phyloP scores from a whole-genome alignment of 169 alveolate genomes.

The Plasmodium cynomolgi region DNA sequence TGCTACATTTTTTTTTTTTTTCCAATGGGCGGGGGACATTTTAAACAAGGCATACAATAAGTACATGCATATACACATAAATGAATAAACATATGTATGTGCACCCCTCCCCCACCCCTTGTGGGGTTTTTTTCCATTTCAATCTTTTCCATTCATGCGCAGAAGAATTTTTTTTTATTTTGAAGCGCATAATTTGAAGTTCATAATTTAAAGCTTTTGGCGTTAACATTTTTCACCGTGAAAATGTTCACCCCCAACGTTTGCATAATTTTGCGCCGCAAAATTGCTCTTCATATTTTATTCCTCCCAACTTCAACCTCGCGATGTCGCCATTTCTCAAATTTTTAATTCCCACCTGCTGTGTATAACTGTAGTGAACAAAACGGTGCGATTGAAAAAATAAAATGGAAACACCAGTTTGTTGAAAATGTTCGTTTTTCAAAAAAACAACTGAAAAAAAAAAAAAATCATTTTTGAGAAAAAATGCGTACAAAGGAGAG shows the following conservation, averaged over 20 bases:
- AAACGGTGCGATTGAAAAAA: not conserved
- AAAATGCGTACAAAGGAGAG: not conserved
- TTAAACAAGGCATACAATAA: not conserved
- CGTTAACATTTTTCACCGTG: not conserved
- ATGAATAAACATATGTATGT: not conserved
- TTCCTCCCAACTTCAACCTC: not conserved
- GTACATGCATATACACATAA: not conserved
- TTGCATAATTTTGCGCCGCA: not conserved
- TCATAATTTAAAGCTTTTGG: not conserved
- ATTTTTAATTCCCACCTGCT: not conserved
- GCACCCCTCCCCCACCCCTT: not conserved
- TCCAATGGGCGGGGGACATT: not conserved
- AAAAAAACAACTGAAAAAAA: conserved; percentile 2
- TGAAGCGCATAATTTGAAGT: not conserved
- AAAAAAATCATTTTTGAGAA: not conserved
- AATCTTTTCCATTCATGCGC: not conserved
- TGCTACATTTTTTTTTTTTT: not conserved
- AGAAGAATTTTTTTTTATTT: not conserved
- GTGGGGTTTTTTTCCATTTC: not conserved
- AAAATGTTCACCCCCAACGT: not conserved
- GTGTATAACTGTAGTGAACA: not conserved
- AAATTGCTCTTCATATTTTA: not conserved
- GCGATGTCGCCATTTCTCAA: not conserved
- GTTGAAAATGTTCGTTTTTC: not conserved
- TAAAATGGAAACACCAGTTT: not conserved